These are phyloP conservation scores for Lachancea sp. DNA, from an alignment of 805 yeast species.

Conservation along the genomic window DNA sequence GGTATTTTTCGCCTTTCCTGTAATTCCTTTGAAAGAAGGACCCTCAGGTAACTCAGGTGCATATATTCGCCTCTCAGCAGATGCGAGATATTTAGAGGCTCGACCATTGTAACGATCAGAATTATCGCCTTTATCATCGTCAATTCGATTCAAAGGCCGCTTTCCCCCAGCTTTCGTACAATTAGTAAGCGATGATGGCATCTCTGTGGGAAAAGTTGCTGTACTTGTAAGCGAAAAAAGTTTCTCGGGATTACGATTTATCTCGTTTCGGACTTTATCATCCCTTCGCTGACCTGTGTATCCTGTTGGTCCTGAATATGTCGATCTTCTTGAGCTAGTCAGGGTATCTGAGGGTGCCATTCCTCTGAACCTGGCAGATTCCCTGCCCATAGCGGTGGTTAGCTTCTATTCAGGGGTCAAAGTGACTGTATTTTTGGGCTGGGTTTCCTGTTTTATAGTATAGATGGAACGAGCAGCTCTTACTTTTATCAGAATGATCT, in stretches of 20 bases:
- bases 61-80: no score
- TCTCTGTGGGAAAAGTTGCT: background rate
- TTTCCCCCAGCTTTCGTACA: background rate
- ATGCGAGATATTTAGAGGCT: no score
- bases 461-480: no score
- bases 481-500: no score
- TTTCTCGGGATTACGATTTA: no score
- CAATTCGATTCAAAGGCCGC: background rate
- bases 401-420: background rate
- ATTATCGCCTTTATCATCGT: background rate
- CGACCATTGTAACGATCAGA: background rate
- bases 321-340: slow-evolving; percentile 4
- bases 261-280: slow-evolving; percentile 16
- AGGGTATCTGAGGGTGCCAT: slow-evolving; percentile 12
- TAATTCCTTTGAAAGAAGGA: no score
- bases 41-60: no score
- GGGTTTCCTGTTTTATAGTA: no score
- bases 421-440: no score
- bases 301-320: slow-evolving; percentile 11
- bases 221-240: no score
- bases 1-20: background rate
- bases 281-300: slow-evolving; percentile 18
- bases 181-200: background rate
- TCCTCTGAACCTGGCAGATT: slow-evolving; percentile 11
- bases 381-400: slow-evolving; percentile 3